These are phyloP conservation scores for Teunomyces panamensis DNA, from an alignment of 805 yeast genomes.

Conservation along the genomic window DNA sequence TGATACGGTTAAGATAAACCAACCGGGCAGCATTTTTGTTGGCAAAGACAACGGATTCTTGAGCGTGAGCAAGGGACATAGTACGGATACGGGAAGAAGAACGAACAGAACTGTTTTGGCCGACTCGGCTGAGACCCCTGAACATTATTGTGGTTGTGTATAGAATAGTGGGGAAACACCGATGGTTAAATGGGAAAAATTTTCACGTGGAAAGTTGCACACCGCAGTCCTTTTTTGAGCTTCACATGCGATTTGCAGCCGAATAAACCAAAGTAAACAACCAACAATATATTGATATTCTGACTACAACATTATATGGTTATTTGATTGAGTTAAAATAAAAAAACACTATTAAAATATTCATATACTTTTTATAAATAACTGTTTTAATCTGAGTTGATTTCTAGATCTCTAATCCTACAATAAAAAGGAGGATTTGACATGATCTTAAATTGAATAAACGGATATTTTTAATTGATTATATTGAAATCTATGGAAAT, in stretches of 20 bases:
- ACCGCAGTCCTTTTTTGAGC: background rate
- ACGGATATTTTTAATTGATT: too few species aligned
- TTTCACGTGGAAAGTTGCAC: conserved; percentile 3
- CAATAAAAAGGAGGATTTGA: too few species aligned
- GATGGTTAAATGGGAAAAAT: background rate
- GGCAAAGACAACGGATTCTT: conserved; percentile 60
- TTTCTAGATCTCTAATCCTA: too few species aligned
- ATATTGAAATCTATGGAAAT: too few species aligned
- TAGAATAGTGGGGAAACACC: background rate
- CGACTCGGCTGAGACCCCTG: background rate
- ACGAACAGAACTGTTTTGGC: background rate
- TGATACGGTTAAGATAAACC: conserved; percentile 73
- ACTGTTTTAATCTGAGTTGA: too few species aligned
- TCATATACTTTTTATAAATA: too few species aligned
- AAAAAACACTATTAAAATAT: too few species aligned
- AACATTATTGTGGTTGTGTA: conserved; percentile 4
- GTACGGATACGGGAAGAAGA: conserved; percentile 4
- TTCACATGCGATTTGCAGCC: background rate
- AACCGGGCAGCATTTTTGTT: conserved; percentile 66
- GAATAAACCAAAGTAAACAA: background rate
- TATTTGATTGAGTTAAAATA: too few species aligned
- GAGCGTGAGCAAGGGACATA: conserved; percentile 19
- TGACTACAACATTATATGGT: too few species aligned
- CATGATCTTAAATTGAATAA: too few species aligned
- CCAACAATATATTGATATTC: too few species aligned